Evolutionary conservation across 164 flowering plant genomes (phyloP).

Genomic region (Vitis rupestris): DNA sequence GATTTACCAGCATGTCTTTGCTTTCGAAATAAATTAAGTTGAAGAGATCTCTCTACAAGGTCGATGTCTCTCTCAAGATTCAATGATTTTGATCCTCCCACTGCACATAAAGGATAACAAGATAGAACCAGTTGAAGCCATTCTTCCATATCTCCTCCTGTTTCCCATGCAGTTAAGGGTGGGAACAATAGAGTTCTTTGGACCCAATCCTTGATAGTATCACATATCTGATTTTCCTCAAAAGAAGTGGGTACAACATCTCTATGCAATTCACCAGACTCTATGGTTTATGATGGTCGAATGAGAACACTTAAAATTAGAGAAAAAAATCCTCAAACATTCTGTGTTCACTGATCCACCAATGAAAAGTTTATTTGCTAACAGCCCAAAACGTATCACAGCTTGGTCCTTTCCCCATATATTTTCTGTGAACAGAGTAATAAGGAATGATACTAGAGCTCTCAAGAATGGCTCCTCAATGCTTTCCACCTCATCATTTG

Average conservation of each 20-base stretch:
- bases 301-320: conserved; percentile 50
- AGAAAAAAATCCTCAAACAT: conserved; percentile 77
- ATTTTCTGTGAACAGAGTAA: conserved; percentile 44
- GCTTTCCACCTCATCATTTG: conserved; percentile 49
- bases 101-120: conserved; percentile 62
- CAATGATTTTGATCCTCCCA: conserved; percentile 34
- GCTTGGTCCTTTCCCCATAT: conserved; percentile 66
- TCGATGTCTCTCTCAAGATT: conserved; percentile 44
- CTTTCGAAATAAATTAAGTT: conserved; percentile 67
- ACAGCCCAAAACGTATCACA: conserved; percentile 34
- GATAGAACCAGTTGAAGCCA: conserved; percentile 79
- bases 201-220: conserved; percentile 62
- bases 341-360: conserved; percentile 53
- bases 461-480: conserved; percentile 76
- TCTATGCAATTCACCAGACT: conserved; percentile 20
- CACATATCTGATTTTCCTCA: conserved; percentile 33
- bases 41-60: conserved; percentile 47
- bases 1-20: conserved; percentile 42
- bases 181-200: conserved; percentile 49
- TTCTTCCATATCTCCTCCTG: conserved; percentile 69
- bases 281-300: conserved; percentile 33
- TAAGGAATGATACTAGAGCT: conserved; percentile 64
- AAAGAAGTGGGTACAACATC: conserved; percentile 26
- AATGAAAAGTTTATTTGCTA: conserved; percentile 51
- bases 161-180: conserved; percentile 46